phyloP scores from a whole-genome alignment of 176 grass and related monocot genomes.

The Thalia dealbata region DNA sequence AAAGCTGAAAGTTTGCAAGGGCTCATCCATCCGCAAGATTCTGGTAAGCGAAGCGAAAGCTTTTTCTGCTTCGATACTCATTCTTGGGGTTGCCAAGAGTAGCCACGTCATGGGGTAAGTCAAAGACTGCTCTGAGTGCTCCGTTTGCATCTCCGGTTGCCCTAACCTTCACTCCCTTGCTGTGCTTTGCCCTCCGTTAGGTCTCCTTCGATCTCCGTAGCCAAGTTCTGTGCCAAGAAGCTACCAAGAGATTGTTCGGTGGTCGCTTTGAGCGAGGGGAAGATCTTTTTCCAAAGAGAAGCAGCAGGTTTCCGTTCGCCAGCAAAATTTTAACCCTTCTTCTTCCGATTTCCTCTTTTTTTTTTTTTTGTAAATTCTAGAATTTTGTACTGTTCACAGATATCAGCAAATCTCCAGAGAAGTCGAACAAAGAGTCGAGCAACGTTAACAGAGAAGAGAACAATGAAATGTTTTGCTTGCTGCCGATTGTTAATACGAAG shows the following conservation, averaged over 20 bases:
- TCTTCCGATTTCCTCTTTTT: background rate
- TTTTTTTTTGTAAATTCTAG: background rate
- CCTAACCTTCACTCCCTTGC: background rate
- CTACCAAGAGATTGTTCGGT: constrained; percentile 49
- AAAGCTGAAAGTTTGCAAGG: constrained; percentile 91
- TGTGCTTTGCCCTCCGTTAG: constrained; percentile 24
- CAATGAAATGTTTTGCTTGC: constrained; percentile 43
- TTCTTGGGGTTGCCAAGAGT: constrained; percentile 58
- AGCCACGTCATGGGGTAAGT: constrained; percentile 48
- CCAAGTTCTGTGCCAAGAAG: constrained; percentile 89
- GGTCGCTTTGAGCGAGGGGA: constrained; percentile 67
- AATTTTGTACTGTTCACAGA: constrained; percentile 7
- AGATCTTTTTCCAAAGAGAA: constrained; percentile 69
- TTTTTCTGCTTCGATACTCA: constrained; percentile 53
- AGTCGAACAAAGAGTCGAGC: constrained; percentile 37
- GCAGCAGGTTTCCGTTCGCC: constrained; percentile 28
- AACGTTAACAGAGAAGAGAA: constrained; percentile 22
- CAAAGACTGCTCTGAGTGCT: constrained; percentile 18
- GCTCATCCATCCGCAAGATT: constrained; percentile 54
- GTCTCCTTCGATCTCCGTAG: constrained; percentile 42
- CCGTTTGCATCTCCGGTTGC: background rate
- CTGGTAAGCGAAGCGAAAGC: constrained; percentile 60
- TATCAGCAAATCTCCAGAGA: constrained; percentile 6
- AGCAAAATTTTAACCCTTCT: background rate
- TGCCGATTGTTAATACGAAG: constrained; percentile 15